A percentile compares a stretch with the other conserved stretches of the same genome.
phyloP scores from a whole-genome alignment of 2,329 filamentous ascomycete species.

The Fonsecaea monophora region DNA sequence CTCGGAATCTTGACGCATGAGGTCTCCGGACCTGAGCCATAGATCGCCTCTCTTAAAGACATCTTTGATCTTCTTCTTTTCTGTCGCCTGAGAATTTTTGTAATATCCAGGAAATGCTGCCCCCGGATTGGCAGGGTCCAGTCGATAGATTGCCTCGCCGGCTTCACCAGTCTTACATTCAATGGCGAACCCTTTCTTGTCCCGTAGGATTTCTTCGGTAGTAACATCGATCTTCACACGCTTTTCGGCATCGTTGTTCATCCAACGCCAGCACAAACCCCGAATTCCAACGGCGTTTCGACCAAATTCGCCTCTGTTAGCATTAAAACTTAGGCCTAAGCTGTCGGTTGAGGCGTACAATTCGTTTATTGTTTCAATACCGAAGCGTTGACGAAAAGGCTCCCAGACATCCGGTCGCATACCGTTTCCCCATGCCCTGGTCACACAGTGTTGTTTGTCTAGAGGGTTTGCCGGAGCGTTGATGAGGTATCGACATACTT shows the following conservation, averaged over 20 bases:
- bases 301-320: constrained; percentile 73
- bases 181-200: constrained; percentile 67
- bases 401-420: constrained; percentile 86
- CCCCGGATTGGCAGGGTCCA: constrained; percentile 63
- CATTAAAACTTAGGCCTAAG: constrained; percentile 72
- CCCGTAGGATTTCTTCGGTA: constrained; percentile 31
- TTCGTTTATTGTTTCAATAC: constrained; percentile 73
- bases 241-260: constrained; percentile 66
- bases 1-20: constrained; percentile 66
- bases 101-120: constrained; percentile 72
- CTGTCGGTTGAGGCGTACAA: constrained; percentile 84
- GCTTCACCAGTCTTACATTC: constrained; percentile 68
- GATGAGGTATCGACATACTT: constrained; percentile 76
- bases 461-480: constrained; percentile 70
- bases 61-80: constrained; percentile 68
- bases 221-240: constrained; percentile 61
- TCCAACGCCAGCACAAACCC: constrained; percentile 51
- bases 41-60: constrained; percentile 71
- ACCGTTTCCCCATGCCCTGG: constrained; percentile 81
- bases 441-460: constrained; percentile 72
- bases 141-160: constrained; percentile 69
- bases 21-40: constrained; percentile 73
- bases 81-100: constrained; percentile 69
- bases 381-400: constrained; percentile 79
- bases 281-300: constrained; percentile 35